A percentile compares a stretch with the other conserved stretches of the same genome.
phyloP scores from a whole-genome alignment of 2,329 filamentous ascomycete species.

The Sclerotinia nivalis region DNA sequence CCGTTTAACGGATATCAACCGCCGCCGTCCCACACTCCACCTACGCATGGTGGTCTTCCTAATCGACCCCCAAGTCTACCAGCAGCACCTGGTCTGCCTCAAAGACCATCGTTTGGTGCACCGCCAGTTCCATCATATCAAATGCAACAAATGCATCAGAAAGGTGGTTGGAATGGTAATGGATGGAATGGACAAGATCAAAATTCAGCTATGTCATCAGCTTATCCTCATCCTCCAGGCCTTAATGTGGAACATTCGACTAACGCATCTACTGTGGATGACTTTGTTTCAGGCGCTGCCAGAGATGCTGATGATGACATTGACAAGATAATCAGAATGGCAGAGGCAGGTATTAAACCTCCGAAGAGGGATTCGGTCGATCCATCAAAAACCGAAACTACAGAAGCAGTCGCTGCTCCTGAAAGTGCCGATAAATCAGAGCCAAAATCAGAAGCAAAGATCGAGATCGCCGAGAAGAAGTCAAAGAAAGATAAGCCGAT shows the following conservation, averaged over 20 bases:
- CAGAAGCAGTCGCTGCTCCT: constrained; percentile 10
- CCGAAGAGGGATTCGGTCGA: constrained; percentile 46
- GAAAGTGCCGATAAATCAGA: constrained; percentile 41
- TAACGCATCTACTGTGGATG: constrained; percentile 50
- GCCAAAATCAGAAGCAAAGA: constrained; percentile 38
- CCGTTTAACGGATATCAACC: constrained; percentile 47
- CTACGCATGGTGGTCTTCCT: constrained; percentile 45
- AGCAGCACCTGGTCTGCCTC: constrained; percentile 58
- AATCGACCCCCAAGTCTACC: constrained; percentile 56
- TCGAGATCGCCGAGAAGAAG: constrained; percentile 59
- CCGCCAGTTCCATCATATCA: constrained; percentile 50
- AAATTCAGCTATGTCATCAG: constrained; percentile 44
- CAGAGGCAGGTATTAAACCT: constrained; percentile 60
- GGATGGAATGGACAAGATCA: constrained; percentile 43
- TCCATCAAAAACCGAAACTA: constrained; percentile 41
- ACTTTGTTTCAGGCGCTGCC: constrained; percentile 49
- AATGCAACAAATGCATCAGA: constrained; percentile 55
- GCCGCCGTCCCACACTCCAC: constrained; percentile 46
- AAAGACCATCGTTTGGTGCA: constrained; percentile 58
- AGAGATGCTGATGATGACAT: constrained; percentile 62
- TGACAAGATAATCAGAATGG: constrained; percentile 64
- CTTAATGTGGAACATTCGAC: constrained; percentile 40
- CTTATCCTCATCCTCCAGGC: constrained; percentile 42
- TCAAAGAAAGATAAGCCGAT: constrained; percentile 67
- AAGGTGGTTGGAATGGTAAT: constrained; percentile 42